A percentile compares a stretch with the other conserved stretches of the same genome.
Conservation (phyloP, 73 alveolate species). For the Tetrahymena malaccensis region DNA sequence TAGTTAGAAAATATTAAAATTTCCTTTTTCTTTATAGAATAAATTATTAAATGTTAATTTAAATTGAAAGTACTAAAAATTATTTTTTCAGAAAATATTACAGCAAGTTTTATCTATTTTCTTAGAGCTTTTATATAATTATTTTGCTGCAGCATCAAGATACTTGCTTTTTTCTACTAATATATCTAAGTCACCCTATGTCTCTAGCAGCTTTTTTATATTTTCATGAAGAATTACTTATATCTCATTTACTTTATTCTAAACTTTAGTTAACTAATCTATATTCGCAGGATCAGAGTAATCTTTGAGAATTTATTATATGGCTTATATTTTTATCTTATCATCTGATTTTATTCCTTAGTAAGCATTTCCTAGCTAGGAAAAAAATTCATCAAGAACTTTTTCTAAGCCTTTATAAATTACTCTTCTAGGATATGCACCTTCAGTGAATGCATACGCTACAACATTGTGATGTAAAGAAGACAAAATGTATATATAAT, state of each 20-base stretch:
- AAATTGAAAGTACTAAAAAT: no score
- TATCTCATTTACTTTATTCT: neutral
- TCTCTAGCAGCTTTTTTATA: constrained; percentile 18
- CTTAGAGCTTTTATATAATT: constrained; percentile 19
- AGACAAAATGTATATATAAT: constrained; percentile 13
- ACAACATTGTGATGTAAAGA: constrained; percentile 9
- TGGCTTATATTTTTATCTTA: neutral
- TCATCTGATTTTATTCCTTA: neutral
- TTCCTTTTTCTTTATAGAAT: no score
- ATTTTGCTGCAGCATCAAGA: constrained; percentile 14
- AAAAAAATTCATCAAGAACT: neutral
- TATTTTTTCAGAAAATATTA: constrained; percentile 1
- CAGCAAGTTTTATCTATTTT: constrained; percentile 27
- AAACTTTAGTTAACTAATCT: neutral
- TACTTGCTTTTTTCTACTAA: constrained; percentile 19
- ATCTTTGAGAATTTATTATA: neutral
- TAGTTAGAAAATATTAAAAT: no score
- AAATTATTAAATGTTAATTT: no score
- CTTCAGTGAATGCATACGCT: constrained; percentile 30
- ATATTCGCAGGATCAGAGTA: neutral
- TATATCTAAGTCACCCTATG: constrained; percentile 25
- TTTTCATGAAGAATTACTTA: neutral
- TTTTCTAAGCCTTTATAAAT: constrained; percentile 23
- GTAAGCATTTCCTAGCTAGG: constrained; percentile 20
- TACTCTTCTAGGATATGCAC: constrained; percentile 27